Conservation (phyloP, 2,329 filamentous ascomycete genomes). For the Ascochyta koolunga region DNA sequence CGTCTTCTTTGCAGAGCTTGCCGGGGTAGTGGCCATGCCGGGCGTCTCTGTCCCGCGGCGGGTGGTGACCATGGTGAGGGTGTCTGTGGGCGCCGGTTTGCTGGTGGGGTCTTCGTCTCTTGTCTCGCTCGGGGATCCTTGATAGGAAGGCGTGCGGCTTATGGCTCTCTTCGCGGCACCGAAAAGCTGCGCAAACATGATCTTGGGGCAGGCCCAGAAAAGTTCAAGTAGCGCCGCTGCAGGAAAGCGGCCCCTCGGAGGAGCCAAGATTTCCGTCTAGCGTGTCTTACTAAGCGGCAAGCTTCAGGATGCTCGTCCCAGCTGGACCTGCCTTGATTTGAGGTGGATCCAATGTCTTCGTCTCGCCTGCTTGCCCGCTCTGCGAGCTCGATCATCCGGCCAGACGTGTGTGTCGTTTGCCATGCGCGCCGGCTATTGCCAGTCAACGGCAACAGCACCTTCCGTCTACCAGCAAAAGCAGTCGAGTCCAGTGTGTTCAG, state of each 20-base stretch:
- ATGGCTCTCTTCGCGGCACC: slow-evolving; percentile 39
- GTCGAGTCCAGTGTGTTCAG: neutral
- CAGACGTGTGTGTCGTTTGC: slow-evolving; percentile 28
- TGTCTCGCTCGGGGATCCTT: slow-evolving; percentile 25
- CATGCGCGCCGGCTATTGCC: slow-evolving; percentile 19
- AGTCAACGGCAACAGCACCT: neutral
- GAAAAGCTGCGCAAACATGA: slow-evolving; percentile 43
- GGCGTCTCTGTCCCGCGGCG: slow-evolving; percentile 40
- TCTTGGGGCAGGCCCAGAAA: slow-evolving; percentile 13
- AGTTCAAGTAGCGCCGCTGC: slow-evolving; percentile 15
- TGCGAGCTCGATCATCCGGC: slow-evolving; percentile 8
- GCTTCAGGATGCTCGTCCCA: neutral
- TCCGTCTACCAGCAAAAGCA: neutral
- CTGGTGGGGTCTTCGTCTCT: slow-evolving; percentile 20
- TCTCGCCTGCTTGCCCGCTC: slow-evolving; percentile 19
- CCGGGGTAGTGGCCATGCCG: slow-evolving; percentile 30
- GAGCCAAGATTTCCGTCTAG: slow-evolving; percentile 3
- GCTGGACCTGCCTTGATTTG: neutral
- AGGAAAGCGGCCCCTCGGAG: slow-evolving; percentile 20
- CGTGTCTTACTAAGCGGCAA: slow-evolving; percentile 4
- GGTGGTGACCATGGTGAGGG: slow-evolving; percentile 43
- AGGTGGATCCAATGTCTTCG: slow-evolving; percentile 26
- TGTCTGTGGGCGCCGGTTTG: slow-evolving; percentile 11
- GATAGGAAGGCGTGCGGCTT: slow-evolving; percentile 39
- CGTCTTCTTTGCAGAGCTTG: slow-evolving; percentile 31